Evolutionary conservation across 495 filamentous ascomycete species (phyloP).

Genomic region (Neurospora africana): DNA sequence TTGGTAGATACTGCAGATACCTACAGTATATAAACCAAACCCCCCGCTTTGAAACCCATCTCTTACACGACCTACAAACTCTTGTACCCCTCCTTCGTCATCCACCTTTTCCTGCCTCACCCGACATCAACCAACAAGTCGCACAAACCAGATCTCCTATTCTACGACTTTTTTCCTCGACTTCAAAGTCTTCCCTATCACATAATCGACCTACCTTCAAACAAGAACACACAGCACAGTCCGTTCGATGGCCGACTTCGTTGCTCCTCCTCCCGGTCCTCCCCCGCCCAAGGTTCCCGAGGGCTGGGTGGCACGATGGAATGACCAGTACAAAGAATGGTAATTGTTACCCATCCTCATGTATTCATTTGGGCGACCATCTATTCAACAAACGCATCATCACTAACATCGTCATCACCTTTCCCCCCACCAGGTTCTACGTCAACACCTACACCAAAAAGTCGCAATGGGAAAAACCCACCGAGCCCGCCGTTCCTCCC

Average conservation of each 20-base stretch:
- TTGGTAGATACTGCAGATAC: neutral
- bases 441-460: slow-evolving; percentile 75
- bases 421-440: slow-evolving; percentile 55
- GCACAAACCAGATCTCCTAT: slow-evolving; percentile 1
- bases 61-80: slow-evolving; percentile 2
- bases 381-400: neutral
- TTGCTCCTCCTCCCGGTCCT: slow-evolving; percentile 59
- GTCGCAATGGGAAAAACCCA: slow-evolving; percentile 80
- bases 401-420: neutral
- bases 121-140: neutral
- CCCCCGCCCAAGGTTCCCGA: slow-evolving; percentile 80
- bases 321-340: slow-evolving; percentile 70
- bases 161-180: neutral
- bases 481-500: slow-evolving; percentile 43
- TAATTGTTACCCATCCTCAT: slow-evolving; percentile 19
- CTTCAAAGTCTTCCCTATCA: neutral
- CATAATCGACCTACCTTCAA: neutral
- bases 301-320: slow-evolving; percentile 77
- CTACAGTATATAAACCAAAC: neutral
- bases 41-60: slow-evolving; percentile 10
- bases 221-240: neutral
- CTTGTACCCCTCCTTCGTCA: neutral
- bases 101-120: neutral
- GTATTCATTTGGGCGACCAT: neutral
- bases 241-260: slow-evolving; percentile 45